Evolutionary conservation across 106 monocot genomes (phyloP).

Genomic region (Acorus gramineus): DNA sequence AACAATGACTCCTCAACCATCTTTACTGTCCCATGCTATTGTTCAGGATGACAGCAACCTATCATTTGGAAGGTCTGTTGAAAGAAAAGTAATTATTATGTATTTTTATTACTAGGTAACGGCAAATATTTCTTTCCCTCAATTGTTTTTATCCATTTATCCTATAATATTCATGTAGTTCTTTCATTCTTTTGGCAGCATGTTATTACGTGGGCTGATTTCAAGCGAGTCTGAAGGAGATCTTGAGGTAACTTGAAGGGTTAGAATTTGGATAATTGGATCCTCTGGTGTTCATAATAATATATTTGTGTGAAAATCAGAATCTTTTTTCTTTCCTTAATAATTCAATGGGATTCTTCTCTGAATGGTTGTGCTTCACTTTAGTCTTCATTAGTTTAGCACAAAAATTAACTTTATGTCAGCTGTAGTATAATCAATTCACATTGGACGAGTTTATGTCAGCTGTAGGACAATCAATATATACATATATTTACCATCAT

Average conservation of each 20-base stretch:
- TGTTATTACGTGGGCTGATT: conserved; percentile 72
- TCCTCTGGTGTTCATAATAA: too few relatives aligned
- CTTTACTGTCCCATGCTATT: conserved; percentile 19
- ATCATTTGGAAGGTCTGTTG: conserved; percentile 81
- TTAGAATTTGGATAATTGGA: too few relatives aligned
- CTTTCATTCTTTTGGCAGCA: conserved; percentile 36
- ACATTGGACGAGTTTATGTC: too few relatives aligned
- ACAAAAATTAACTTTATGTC: too few relatives aligned
- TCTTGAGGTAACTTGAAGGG: conserved; percentile 51
- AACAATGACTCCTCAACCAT: conserved; percentile 43
- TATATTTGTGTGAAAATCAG: too few relatives aligned
- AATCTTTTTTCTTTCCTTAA: too few relatives aligned
- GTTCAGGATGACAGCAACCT: conserved; percentile 28
- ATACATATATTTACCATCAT: too few relatives aligned
- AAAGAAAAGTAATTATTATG: not conserved
- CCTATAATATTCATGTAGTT: not conserved
- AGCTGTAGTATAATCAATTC: too few relatives aligned
- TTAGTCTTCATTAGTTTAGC: too few relatives aligned
- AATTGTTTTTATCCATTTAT: not conserved
- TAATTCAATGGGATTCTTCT: not conserved
- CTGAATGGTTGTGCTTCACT: too few relatives aligned
- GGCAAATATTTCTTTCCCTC: too few relatives aligned
- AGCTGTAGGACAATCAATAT: too few relatives aligned
- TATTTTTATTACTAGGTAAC: not conserved
- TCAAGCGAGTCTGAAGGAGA: conserved; percentile 50